Base-by-base conservation (phyloP, 2,329 filamentous ascomycete species). In the Xylaria sp. region DNA sequence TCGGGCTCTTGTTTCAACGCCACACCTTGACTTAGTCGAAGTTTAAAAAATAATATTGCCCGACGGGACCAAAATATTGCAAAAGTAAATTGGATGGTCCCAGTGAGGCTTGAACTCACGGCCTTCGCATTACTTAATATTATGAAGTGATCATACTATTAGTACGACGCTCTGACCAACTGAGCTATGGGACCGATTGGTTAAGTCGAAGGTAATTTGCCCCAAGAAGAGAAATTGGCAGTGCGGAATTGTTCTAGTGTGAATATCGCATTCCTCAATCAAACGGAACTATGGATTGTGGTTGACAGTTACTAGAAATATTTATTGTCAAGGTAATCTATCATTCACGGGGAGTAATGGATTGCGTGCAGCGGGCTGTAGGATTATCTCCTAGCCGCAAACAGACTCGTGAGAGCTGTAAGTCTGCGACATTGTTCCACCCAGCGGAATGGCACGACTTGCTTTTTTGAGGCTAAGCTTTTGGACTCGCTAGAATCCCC, bases 121-220 rank as follows among this genome's bases (percentile, higher is more conserved):
- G 17, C 65, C 28, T 63, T 63, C 54, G 65, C 59, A 63, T 67
- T 42, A 48, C 65, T 15, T 15, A 26, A 59, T 42, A 20, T 59
- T 59, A 67, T n/a, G 54, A 63, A 13, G 3, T 40, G 13, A 3
- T 20, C 48, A 59, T 67, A 63, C 59, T 63, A 67, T 67, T 67
- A 67, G 65, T 67, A 67, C 59, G 65, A 63, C 65, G 28, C 59
- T 59, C 65, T 67, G 46, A 67, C 59, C 65, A 67, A 63, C 59
- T 59, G 46, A 59, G 44, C 7, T 67, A 63, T 62, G 51, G 51
- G 51, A 63, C 65, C 65, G 23, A 15, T 44, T 51, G 54, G 10
- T 17, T 26, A 15, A 23, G 6, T 2, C 10, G 15, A 23, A 11
- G 4, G 44, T 31, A 17, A 15, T 9, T 36, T n/a, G 4, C 5